Conservation (phyloP, 192 early-diverging fungal species). For the Linnemannia zychae region DNA sequence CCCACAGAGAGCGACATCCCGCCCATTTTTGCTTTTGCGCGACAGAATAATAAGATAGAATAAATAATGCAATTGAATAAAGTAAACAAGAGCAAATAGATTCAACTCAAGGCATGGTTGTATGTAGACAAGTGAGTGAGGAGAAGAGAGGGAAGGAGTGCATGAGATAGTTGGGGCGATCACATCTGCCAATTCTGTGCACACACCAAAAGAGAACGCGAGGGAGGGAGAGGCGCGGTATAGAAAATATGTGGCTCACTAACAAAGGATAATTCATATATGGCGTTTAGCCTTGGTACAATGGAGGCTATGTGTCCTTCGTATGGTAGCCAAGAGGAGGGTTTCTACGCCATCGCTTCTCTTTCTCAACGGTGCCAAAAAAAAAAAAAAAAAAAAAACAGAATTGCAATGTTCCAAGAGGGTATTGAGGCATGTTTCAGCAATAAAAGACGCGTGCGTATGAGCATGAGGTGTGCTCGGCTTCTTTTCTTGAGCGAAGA, state of each 20-base stretch:
- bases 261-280: not conserved
- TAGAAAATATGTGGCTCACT: not conserved
- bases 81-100: not conserved
- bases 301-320: not conserved
- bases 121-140: no score
- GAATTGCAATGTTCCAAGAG: no score
- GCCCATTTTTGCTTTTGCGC: not conserved
- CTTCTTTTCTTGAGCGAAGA: not conserved
- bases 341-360: not conserved
- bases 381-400: not conserved
- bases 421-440: not conserved
- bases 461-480: not conserved
- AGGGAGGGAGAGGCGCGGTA: not conserved
- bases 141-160: not conserved
- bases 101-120: not conserved
- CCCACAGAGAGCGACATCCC: not conserved
- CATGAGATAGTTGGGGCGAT: constrained; percentile 6
- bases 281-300: not conserved
- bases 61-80: not conserved
- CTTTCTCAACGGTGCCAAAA: not conserved
- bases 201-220: not conserved
- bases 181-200: not conserved
- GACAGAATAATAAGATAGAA: not conserved
- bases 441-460: not conserved
- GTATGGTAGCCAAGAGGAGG: not conserved